Evolutionary conservation across 768 basidiomycete species (phyloP).

Genomic region (Psilocybe tampanensis): DNA sequence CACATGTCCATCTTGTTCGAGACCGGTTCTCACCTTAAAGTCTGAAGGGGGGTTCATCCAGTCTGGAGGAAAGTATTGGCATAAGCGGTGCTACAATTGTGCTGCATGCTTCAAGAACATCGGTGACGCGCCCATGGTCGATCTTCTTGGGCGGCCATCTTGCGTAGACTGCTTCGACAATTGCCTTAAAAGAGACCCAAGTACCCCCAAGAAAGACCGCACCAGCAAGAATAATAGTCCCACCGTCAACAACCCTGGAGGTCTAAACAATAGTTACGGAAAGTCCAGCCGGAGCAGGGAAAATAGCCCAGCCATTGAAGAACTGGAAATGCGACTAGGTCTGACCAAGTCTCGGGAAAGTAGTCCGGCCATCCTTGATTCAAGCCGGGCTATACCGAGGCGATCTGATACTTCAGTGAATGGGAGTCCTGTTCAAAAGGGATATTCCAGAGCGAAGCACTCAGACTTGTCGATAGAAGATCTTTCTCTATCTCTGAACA

Average conservation of each 20-base stretch:
- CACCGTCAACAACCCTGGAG: slow-evolving; percentile 44
- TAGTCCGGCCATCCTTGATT: neutral
- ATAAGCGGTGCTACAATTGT: slow-evolving; percentile 81
- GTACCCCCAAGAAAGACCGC: slow-evolving; percentile 44
- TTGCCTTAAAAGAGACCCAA: slow-evolving; percentile 59
- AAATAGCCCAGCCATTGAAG: slow-evolving; percentile 55
- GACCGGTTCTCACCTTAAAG: slow-evolving; percentile 74
- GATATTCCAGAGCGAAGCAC: neutral
- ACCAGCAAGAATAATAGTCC: slow-evolving; percentile 32
- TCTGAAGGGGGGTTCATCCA: slow-evolving; percentile 81
- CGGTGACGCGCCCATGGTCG: slow-evolving; percentile 77
- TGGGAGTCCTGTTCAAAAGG: neutral
- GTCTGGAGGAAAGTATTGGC: slow-evolving; percentile 73
- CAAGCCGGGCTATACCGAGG: neutral
- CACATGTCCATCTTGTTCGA: slow-evolving; percentile 63
- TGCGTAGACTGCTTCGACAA: slow-evolving; percentile 82
- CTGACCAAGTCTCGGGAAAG: neutral
- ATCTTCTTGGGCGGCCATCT: slow-evolving; percentile 78
- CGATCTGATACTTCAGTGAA: neutral
- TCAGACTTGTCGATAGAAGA: neutral
- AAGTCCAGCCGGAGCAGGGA: slow-evolving; percentile 63
- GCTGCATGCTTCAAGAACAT: slow-evolving; percentile 73
- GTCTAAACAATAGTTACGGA: slow-evolving; percentile 38
- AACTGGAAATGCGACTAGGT: slow-evolving; percentile 34
- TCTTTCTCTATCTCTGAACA: neutral